Percentiles rank a stretch among this genome's conserved stretches.
These are phyloP conservation scores for Haplosporangium sp. DNA, from an alignment of 371 early-diverging fungal species.

Conservation along the genomic window DNA sequence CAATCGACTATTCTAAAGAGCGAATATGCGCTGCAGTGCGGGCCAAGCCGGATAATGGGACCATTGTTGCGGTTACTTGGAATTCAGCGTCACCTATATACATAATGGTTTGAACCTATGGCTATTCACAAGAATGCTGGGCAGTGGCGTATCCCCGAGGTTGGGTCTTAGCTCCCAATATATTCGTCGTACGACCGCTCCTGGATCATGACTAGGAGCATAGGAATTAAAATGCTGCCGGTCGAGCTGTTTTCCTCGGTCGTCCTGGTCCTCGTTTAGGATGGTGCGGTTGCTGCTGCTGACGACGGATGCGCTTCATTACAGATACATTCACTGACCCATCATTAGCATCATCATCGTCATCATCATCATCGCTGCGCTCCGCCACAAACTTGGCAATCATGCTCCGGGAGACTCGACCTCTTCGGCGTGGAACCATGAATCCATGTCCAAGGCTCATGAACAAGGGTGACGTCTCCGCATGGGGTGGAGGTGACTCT, in stretches of 20 bases:
- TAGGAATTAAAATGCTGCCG: no score
- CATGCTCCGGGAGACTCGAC: conserved; percentile 27
- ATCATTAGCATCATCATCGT: conserved; percentile 26
- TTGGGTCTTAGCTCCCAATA: no score
- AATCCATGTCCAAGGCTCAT: conserved; percentile 36
- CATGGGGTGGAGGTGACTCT: conserved; percentile 10
- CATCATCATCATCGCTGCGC: conserved; percentile 43
- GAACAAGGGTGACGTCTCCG: not conserved
- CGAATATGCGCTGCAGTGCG: no score
- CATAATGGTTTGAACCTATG: no score
- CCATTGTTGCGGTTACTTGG: no score
- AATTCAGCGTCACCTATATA: no score
- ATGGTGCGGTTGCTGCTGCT: not conserved
- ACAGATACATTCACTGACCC: not conserved
- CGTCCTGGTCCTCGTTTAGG: not conserved
- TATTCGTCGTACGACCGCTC: no score
- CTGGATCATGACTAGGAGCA: no score
- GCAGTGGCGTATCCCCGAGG: no score
- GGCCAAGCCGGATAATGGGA: no score
- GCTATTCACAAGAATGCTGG: no score
- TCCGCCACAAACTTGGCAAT: conserved; percentile 45
- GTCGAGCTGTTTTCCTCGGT: not conserved
- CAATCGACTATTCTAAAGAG: no score
- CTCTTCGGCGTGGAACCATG: conserved; percentile 31
- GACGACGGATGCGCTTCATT: not conserved